These are phyloP conservation scores for Stevia rebaudiana DNA, from an alignment of 140 eudicot genomes.

Conservation along the genomic window DNA sequence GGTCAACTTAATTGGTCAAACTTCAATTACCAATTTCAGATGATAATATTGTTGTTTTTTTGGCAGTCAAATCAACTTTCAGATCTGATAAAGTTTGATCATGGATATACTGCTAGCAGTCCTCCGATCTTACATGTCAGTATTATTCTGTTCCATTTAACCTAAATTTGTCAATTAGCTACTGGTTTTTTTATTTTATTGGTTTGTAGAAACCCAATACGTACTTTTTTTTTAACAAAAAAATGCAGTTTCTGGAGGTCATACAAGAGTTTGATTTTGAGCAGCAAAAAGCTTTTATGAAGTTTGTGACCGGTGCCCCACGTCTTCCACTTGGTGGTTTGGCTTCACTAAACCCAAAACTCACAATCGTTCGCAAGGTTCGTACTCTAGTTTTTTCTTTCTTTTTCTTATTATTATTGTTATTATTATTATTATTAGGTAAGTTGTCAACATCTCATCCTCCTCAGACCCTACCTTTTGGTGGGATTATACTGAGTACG, in stretches of 20 bases:
- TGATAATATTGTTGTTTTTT: slow-evolving; percentile 5
- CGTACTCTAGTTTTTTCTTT: neutral
- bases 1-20: neutral
- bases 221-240: neutral
- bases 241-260: slow-evolving; percentile 64
- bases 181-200: neutral
- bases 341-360: slow-evolving; percentile 86
- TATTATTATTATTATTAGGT: no score
- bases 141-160: neutral
- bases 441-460: no score
- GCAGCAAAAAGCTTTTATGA: slow-evolving; percentile 75
- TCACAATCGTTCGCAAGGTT: slow-evolving; percentile 95
- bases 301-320: slow-evolving; percentile 94
- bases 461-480: no score
- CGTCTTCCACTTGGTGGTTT: slow-evolving; percentile 95
- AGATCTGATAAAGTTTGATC: slow-evolving; percentile 91
- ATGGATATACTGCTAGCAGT: slow-evolving; percentile 92
- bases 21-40: neutral
- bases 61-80: slow-evolving; percentile 63
- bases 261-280: slow-evolving; percentile 59
- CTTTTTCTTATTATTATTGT: no score
- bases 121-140: slow-evolving; percentile 73
- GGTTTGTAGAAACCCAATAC: neutral
- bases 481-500: no score
- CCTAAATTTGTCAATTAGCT: neutral